These are phyloP conservation scores for Globisporangium barbulae DNA, from an alignment of 352 stramenopile species.

Conservation along the genomic window DNA sequence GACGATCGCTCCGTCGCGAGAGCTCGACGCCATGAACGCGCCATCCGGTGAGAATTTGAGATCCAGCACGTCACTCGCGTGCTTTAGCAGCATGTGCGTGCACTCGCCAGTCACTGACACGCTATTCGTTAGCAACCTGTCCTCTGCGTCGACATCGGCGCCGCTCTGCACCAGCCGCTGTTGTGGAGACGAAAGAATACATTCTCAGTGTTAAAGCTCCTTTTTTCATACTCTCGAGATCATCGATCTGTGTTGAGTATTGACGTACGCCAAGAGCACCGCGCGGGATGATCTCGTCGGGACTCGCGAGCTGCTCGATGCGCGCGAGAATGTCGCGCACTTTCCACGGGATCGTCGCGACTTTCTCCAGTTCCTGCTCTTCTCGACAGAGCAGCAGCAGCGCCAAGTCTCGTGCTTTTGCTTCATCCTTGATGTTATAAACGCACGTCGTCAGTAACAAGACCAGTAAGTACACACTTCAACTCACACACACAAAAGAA, in stretches of 20 bases:
- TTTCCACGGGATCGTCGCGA: slow-evolving; percentile 39
- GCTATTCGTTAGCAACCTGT: slow-evolving; percentile 9
- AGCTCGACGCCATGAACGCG: slow-evolving; percentile 68
- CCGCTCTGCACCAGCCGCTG: slow-evolving; percentile 43
- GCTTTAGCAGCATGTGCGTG: slow-evolving; percentile 36
- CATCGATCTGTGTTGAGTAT: no score
- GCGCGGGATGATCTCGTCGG: slow-evolving; percentile 62
- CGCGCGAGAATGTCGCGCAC: slow-evolving; percentile 37
- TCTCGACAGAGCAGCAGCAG: slow-evolving; percentile 57
- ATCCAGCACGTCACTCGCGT: slow-evolving; percentile 61
- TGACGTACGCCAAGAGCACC: slow-evolving; percentile 46
- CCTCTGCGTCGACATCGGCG: slow-evolving; percentile 22
- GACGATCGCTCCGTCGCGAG: slow-evolving; percentile 73
- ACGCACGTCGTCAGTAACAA: neutral
- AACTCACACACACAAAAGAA: neutral
- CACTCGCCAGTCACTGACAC: slow-evolving; percentile 32
- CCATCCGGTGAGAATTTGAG: slow-evolving; percentile 81
- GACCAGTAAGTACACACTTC: neutral
- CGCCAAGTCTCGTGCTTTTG: slow-evolving; percentile 48
- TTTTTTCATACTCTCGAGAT: neutral
- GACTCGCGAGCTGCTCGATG: slow-evolving; percentile 57
- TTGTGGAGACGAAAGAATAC: neutral
- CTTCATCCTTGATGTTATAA: slow-evolving; percentile 25
- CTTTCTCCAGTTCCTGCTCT: slow-evolving; percentile 29
- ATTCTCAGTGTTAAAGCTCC: neutral